Percentiles rank a stretch among this genome's conserved stretches.
Evolutionary conservation across 2,329 filamentous ascomycete species (phyloP).

Genomic region (Cercospora janseana): DNA sequence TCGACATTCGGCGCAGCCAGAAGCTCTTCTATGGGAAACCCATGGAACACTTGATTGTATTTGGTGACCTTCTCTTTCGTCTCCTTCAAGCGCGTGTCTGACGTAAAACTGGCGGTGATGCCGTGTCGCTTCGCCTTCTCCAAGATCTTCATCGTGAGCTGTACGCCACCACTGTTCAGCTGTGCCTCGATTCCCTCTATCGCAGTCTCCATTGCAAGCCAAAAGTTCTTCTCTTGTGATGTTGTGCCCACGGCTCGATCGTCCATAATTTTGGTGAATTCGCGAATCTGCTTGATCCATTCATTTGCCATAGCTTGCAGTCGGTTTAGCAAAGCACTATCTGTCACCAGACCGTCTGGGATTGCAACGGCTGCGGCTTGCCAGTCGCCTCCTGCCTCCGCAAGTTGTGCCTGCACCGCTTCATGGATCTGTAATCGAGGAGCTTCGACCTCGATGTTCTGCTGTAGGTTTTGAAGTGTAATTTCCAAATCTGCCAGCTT

Average conservation of each 20-base stretch:
- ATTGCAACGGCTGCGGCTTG: constrained; percentile 78
- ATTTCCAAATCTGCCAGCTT: constrained; percentile 91
- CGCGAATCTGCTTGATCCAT: constrained; percentile 98
- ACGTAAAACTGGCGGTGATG: constrained; percentile 92
- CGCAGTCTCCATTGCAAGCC: constrained; percentile 93
- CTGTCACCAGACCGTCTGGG: constrained; percentile 70
- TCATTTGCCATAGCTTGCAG: constrained; percentile 90
- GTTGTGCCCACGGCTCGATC: constrained; percentile 77
- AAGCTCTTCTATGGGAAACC: constrained; percentile 93
- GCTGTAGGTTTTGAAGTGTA: constrained; percentile 85
- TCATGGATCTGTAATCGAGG: constrained; percentile 84
- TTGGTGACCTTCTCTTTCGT: constrained; percentile 95
- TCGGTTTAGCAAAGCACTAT: constrained; percentile 89
- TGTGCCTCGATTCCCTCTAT: constrained; percentile 89
- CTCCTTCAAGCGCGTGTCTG: constrained; percentile 94
- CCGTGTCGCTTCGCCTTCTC: constrained; percentile 98
- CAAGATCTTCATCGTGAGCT: constrained; percentile 87
- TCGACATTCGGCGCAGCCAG: constrained; percentile 84
- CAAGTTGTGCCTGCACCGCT: constrained; percentile 79
- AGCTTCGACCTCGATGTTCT: constrained; percentile 97
- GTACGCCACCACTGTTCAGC: constrained; percentile 81
- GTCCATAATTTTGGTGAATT: constrained; percentile 89
- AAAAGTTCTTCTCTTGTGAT: constrained; percentile 98
- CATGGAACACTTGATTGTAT: constrained; percentile 98
- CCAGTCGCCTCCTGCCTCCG: constrained; percentile 64